phyloP scores from a whole-genome alignment of 441 rosid genomes.

The Lagerstroemia fauriei region DNA sequence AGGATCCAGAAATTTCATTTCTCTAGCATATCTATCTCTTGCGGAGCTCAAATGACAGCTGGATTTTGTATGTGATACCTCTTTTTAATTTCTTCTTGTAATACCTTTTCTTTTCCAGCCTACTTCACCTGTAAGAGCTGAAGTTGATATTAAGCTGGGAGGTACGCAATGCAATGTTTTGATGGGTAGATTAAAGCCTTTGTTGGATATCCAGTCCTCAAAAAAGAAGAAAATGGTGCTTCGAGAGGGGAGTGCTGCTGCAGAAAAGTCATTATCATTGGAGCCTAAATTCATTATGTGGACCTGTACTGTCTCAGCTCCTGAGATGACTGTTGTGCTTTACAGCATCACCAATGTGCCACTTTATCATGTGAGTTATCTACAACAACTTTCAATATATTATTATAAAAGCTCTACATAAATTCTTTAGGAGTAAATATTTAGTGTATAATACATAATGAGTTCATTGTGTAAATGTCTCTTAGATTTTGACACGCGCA shows the following conservation, averaged over 20 bases:
- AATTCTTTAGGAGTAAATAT: neutral
- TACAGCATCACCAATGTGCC: constrained; percentile 60
- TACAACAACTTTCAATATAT: neutral
- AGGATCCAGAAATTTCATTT: neutral
- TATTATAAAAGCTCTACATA: neutral
- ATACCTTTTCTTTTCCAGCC: constrained; percentile 51
- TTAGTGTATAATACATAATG: too few species aligned
- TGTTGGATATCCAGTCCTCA: constrained; percentile 69
- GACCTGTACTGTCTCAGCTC: constrained; percentile 96
- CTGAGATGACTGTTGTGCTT: constrained; percentile 88
- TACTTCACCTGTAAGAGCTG: constrained; percentile 72
- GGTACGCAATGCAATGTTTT: constrained; percentile 78
- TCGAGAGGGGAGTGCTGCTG: constrained; percentile 49
- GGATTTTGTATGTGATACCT: neutral
- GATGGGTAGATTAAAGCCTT: constrained; percentile 73
- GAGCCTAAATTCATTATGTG: constrained; percentile 73
- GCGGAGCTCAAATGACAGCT: neutral
- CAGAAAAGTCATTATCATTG: constrained; percentile 49
- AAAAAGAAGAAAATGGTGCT: constrained; percentile 74
- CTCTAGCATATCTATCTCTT: neutral
- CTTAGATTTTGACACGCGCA: too few species aligned
- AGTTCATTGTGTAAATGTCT: too few species aligned
- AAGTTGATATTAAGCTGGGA: constrained; percentile 85
- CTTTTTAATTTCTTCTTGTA: neutral
- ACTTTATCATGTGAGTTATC: constrained; percentile 81